phyloP scores from a whole-genome alignment of 768 basidiomycete genomes.

The Suillus bovinus region DNA sequence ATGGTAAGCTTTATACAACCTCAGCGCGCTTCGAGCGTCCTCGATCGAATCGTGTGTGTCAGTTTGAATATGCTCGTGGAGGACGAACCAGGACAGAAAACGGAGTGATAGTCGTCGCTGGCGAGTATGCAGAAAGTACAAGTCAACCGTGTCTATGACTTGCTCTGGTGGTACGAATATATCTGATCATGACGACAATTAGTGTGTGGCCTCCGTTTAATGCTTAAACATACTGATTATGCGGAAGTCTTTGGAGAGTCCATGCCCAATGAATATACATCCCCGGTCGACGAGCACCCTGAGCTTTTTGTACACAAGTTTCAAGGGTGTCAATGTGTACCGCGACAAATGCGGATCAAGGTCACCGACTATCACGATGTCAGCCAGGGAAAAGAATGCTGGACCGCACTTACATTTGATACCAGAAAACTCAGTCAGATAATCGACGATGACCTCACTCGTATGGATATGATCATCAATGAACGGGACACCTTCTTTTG shows the following conservation, averaged over 20 bases:
- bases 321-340: constrained; percentile 91
- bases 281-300: constrained; percentile 90
- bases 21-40: constrained; percentile 85
- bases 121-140: constrained; percentile 83
- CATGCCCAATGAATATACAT: constrained; percentile 97
- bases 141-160: constrained; percentile 95
- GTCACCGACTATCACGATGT: constrained; percentile 70
- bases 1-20: constrained; percentile 81
- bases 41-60: constrained; percentile 99
- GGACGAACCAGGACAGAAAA: constrained; percentile 93
- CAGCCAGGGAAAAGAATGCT: constrained; percentile 7
- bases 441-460: constrained; percentile 93
- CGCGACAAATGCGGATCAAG: constrained; percentile 81
- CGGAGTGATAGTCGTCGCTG: constrained; percentile 89
- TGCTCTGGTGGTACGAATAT: constrained; percentile 94
- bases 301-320: constrained; percentile 98
- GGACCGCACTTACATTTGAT: constrained; percentile 70
- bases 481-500: constrained; percentile 82
- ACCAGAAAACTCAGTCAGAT: constrained; percentile 95
- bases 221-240: constrained; percentile 80
- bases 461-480: constrained; percentile 99
- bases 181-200: constrained; percentile 47
- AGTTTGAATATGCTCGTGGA: constrained; percentile 88
- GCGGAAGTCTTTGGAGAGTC: constrained; percentile 95
- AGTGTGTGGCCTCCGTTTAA: not conserved